phyloP scores from a whole-genome alignment of 164 flowering plant genomes.

The Malania oleifera region DNA sequence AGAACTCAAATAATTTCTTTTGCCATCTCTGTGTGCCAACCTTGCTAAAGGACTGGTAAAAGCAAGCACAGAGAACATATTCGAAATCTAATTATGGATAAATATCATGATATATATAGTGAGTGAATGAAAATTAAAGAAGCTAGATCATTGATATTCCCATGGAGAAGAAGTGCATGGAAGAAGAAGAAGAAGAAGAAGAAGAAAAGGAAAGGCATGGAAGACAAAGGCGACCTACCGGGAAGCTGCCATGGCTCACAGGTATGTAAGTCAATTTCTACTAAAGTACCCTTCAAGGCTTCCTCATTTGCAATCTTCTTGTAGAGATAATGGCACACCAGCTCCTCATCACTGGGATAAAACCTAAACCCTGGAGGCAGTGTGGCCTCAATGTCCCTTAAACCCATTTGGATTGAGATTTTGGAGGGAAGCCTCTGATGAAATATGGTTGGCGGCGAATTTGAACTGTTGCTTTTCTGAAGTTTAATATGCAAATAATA shows the following conservation, averaged over 20 bases:
- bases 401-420: constrained; percentile 43
- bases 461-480: background rate
- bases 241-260: constrained; percentile 97
- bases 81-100: too few species aligned
- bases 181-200: background rate
- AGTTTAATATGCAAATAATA: background rate
- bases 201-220: background rate
- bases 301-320: constrained; percentile 62
- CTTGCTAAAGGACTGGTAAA: too few species aligned
- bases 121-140: too few species aligned
- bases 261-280: constrained; percentile 78
- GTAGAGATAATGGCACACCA: constrained; percentile 75
- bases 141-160: too few species aligned
- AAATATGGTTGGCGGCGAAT: background rate
- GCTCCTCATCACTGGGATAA: constrained; percentile 77
- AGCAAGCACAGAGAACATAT: too few species aligned
- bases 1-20: too few species aligned
- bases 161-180: background rate
- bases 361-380: constrained; percentile 87
- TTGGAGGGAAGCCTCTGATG: background rate
- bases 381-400: constrained; percentile 67
- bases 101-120: too few species aligned
- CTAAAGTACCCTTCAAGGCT: constrained; percentile 48
- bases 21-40: too few species aligned
- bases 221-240: constrained; percentile 31